These are phyloP conservation scores for Linnemannia zychae DNA, from an alignment of 192 early-diverging fungal species.

Conservation along the genomic window DNA sequence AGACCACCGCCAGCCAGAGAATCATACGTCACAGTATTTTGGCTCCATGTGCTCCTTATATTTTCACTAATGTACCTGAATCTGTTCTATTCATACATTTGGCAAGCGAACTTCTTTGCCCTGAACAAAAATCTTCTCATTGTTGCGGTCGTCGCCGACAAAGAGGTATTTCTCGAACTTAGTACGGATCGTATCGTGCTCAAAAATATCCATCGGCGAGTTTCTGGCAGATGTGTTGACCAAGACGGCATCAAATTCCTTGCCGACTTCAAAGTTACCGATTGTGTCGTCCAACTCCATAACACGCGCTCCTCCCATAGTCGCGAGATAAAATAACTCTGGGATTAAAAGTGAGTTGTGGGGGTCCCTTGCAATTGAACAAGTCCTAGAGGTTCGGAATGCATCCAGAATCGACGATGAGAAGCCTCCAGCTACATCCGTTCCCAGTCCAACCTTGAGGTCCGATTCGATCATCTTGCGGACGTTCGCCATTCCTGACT, in stretches of 20 bases:
- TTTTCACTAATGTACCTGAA: not conserved
- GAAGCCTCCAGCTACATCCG: slow-evolving; percentile 88
- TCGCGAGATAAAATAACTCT: slow-evolving; percentile 77
- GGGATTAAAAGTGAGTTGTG: slow-evolving; percentile 21
- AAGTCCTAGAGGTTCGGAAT: slow-evolving; percentile 73
- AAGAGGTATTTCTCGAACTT: slow-evolving; percentile 83
- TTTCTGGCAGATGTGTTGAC: slow-evolving; percentile 67
- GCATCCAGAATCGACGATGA: slow-evolving; percentile 78
- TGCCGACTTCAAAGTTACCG: slow-evolving; percentile 78
- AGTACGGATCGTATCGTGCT: slow-evolving; percentile 23
- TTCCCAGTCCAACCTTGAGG: slow-evolving; percentile 82
- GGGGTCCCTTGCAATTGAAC: slow-evolving; percentile 60
- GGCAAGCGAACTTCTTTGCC: slow-evolving; percentile 57
- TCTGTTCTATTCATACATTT: not conserved
- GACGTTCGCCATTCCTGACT: slow-evolving; percentile 74
- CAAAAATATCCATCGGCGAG: slow-evolving; percentile 47
- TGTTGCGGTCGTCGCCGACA: slow-evolving; percentile 83
- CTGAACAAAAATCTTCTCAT: slow-evolving; percentile 72
- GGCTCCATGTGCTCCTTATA: not conserved
- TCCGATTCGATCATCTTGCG: slow-evolving; percentile 69
- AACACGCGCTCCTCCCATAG: slow-evolving; percentile 81
- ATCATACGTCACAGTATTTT: not conserved
- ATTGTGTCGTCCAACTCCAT: slow-evolving; percentile 70
- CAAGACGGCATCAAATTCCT: slow-evolving; percentile 88
- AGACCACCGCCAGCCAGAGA: too few species aligned